Evolutionary conservation across 331 rosid species (phyloP).

Genomic region (Phaseolus coccineus): DNA sequence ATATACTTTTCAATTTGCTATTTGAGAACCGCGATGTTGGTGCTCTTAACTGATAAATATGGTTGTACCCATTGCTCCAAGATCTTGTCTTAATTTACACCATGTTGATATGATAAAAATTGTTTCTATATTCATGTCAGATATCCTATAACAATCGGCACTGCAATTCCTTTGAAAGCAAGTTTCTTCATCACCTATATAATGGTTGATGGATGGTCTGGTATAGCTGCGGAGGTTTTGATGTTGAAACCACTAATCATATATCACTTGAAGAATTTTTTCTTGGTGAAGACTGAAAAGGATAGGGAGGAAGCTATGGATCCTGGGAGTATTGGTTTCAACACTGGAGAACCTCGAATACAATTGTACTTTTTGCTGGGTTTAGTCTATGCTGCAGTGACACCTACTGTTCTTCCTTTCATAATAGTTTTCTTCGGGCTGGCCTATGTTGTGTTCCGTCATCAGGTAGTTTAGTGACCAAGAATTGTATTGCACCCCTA

Average conservation of each 20-base stretch:
- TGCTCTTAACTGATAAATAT: too few relatives aligned
- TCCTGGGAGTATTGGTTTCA: slow-evolving; percentile 84
- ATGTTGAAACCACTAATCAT: slow-evolving; percentile 82
- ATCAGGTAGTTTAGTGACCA: slow-evolving; percentile 68
- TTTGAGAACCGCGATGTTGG: too few relatives aligned
- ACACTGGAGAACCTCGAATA: slow-evolving; percentile 84
- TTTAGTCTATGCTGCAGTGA: slow-evolving; percentile 79
- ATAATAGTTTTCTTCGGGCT: slow-evolving; percentile 80
- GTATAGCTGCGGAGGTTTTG: slow-evolving; percentile 86
- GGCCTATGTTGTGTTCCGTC: slow-evolving; percentile 85
- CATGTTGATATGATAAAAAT: background rate
- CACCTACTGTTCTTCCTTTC: slow-evolving; percentile 84
- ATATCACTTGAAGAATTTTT: slow-evolving; percentile 79
- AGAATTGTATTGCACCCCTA: background rate
- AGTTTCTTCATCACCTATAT: slow-evolving; percentile 82
- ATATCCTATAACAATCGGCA: slow-evolving; percentile 77
- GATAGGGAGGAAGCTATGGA: slow-evolving; percentile 94
- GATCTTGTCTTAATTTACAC: slow-evolving; percentile 8
- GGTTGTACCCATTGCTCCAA: slow-evolving; percentile 1
- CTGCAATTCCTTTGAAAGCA: slow-evolving; percentile 81
- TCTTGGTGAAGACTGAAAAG: slow-evolving; percentile 86
- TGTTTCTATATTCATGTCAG: slow-evolving; percentile 53
- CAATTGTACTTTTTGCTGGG: slow-evolving; percentile 82
- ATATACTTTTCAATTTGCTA: too few relatives aligned
- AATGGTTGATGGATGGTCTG: slow-evolving; percentile 98